Base-by-base conservation (phyloP, 805 yeast species). In the Grigorovia yakushimaensis region DNA sequence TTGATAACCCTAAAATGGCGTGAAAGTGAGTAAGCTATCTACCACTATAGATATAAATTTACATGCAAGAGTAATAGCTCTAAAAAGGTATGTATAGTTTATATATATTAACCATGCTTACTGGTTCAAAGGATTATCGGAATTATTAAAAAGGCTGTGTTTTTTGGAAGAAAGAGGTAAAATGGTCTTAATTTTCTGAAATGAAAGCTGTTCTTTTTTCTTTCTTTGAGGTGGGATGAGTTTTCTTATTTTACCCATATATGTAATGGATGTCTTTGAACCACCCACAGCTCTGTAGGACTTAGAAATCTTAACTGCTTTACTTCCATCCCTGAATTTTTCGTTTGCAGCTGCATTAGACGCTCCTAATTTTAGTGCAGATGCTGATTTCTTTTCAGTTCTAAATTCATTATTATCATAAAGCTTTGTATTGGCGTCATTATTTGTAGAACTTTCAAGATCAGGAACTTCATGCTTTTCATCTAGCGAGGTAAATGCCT, bases 221-320 rank as follows among this genome's bases (percentile, higher is more conserved):
- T 44, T 41, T 42, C 47, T 45, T 44, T 55, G 53, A 4, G 64
- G 66, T 2, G 66, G 62, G 20, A 52, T 58, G 2, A 64, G 52
- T 45, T 59, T 60, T 49, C 65, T 61, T 24, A 62, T 60, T 41
- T 62, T 62, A 10, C 81, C 76, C 57, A 77, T 59, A 47, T 74
- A 74, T 42, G 82, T 74, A 51, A 84, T 74, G 8, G 84, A 76
- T 1, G 84, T 77, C 50, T 71, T 75, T 4, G 77, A 66, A 7
- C 82, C 77, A 1, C 78, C 70, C 1, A 78, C 81, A 10, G 73
- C 71, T 58, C 72, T 79, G 55, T 77, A 76, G 24, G 74, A 71
- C 33, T 74, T 75, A 41, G 78, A 71, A 5, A 78, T 62, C 1
- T 77, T 77, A 18, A 81, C 84, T 5, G 66, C 57, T 38, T 65